phyloP scores from a whole-genome alignment of 2,329 filamentous ascomycete species.

The Claviceps pusilla region DNA sequence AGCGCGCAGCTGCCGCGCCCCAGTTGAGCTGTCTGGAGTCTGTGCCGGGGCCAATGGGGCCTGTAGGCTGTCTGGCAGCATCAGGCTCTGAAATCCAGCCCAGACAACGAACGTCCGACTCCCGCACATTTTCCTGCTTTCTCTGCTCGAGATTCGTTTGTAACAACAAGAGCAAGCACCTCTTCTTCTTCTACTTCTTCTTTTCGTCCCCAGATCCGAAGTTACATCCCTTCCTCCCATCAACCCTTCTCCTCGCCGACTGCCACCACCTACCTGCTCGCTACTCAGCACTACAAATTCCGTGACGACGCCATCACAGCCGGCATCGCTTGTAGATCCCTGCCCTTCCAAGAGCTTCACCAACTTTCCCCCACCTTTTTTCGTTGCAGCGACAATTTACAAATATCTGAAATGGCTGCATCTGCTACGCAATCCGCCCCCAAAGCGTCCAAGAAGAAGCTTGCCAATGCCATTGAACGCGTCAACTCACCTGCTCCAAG shows the following conservation, averaged over 20 bases:
- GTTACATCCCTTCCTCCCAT: background rate
- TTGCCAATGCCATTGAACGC: constrained; percentile 33
- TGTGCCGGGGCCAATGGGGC: background rate
- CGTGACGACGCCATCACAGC: background rate
- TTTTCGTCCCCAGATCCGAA: background rate
- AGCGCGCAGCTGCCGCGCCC: constrained; percentile 5
- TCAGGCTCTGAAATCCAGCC: constrained; percentile 6
- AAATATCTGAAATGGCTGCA: constrained; percentile 39
- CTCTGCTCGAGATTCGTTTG: constrained; percentile 1
- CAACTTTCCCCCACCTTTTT: constrained; percentile 5
- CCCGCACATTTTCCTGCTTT: background rate
- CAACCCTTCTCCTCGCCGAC: background rate
- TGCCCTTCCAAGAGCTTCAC: constrained; percentile 2
- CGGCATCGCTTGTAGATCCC: background rate
- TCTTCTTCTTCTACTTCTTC: background rate
- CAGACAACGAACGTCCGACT: background rate
- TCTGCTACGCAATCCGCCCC: constrained; percentile 44
- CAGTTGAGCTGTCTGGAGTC: background rate
- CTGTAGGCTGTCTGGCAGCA: background rate
- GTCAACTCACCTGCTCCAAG: constrained; percentile 41
- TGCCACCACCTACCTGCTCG: background rate
- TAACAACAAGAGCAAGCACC: background rate
- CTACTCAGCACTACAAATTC: background rate
- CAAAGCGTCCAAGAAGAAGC: constrained; percentile 57
- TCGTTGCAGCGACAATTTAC: constrained; percentile 1